phyloP scores from a whole-genome alignment of 345 rosid species.

The Salix udensis region DNA sequence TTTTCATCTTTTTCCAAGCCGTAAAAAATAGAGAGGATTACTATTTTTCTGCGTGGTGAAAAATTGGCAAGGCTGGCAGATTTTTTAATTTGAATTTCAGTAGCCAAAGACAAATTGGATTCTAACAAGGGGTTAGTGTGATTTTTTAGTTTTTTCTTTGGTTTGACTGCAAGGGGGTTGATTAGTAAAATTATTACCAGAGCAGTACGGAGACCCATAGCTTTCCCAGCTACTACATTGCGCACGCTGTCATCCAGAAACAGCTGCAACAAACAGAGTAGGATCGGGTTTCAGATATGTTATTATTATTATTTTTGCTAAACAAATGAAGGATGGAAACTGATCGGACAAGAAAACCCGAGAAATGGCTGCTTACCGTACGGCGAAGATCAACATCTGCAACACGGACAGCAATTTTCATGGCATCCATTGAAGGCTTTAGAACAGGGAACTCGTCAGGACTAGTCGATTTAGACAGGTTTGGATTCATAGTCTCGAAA shows the following conservation, averaged over 20 bases:
- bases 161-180: not conserved
- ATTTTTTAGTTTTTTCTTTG: not conserved
- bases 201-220: conserved; percentile 63
- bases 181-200: conserved; percentile 46
- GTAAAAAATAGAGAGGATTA: too few species aligned
- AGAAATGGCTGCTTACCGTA: conserved; percentile 35
- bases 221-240: conserved; percentile 70
- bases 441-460: conserved; percentile 73
- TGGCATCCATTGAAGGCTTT: conserved; percentile 76
- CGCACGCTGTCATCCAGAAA: conserved; percentile 72
- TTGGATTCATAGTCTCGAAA: conserved; percentile 90
- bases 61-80: not conserved
- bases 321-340: not conserved
- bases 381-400: conserved; percentile 64
- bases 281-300: not conserved
- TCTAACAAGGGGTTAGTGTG: not conserved
- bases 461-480: conserved; percentile 49
- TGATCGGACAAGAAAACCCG: not conserved
- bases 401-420: conserved; percentile 58
- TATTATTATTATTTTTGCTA: not conserved
- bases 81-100: not conserved
- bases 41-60: not conserved
- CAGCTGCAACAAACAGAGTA: conserved; percentile 33
- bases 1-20: not conserved
- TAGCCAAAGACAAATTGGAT: not conserved